Evolutionary conservation across 1,139 yeast species (phyloP).

Genomic region (Yamadazyma triangularis): DNA sequence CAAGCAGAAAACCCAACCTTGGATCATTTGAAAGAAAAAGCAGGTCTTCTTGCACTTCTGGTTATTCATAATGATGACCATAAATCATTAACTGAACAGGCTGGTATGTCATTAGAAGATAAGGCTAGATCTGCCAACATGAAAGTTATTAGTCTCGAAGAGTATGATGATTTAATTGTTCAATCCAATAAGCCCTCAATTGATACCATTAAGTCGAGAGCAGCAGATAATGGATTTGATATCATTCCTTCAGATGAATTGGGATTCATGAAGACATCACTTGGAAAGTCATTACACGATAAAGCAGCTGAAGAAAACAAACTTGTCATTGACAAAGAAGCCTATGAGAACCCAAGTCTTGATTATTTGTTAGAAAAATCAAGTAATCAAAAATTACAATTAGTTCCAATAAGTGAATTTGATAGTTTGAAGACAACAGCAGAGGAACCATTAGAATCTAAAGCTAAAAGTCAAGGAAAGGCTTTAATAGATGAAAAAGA

Average conservation of each 20-base stretch:
- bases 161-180: constrained; percentile 30
- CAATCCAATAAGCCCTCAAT: constrained; percentile 36
- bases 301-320: constrained; percentile 23
- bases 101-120: constrained; percentile 18
- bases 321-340: constrained; percentile 18
- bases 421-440: constrained; percentile 9
- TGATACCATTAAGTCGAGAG: constrained; percentile 23
- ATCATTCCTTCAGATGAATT: constrained; percentile 25
- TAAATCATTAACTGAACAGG: constrained; percentile 7
- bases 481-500: constrained; percentile 7
- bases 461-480: constrained; percentile 13
- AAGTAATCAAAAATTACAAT: constrained; percentile 9
- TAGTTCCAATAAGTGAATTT: constrained; percentile 17
- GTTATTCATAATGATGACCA: constrained; percentile 8
- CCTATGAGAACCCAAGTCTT: constrained; percentile 20
- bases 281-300: constrained; percentile 12
- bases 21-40: constrained; percentile 23
- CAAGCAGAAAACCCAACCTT: constrained; percentile 19
- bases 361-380: constrained; percentile 19
- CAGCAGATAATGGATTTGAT: constrained; percentile 24
- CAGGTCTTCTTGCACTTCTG: constrained; percentile 9
- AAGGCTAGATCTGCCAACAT: constrained; percentile 20
- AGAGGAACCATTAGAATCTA: constrained; percentile 20
- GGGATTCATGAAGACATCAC: constrained; percentile 13
- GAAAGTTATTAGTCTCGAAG: constrained; percentile 18